phyloP scores from a whole-genome alignment of 169 alveolate species.

The Perkinsus chesapeaki region DNA sequence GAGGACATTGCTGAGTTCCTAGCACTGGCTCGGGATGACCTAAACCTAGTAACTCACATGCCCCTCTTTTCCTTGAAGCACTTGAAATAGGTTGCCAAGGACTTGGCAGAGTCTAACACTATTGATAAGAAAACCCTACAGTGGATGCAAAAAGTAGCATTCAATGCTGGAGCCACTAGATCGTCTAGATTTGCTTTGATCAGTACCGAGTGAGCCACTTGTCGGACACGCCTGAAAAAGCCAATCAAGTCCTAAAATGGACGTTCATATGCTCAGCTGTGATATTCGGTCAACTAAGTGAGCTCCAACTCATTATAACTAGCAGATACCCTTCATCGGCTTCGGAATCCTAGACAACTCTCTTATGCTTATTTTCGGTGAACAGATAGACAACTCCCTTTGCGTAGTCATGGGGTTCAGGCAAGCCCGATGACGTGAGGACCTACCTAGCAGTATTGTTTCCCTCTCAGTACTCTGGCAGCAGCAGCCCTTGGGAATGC shows the following conservation, averaged over 20 bases:
- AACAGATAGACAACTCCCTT: neutral
- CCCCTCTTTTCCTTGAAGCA: neutral
- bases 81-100: neutral
- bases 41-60: neutral
- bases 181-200: neutral
- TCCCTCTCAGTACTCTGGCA: neutral
- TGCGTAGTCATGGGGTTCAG: slow-evolving; percentile 1
- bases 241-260: neutral
- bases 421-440: neutral
- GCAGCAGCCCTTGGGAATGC: neutral
- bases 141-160: neutral
- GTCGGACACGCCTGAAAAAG: neutral
- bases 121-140: neutral
- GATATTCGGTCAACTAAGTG: neutral
- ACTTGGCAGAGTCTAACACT: neutral
- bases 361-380: neutral
- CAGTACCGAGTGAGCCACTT: neutral
- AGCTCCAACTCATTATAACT: neutral
- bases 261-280: neutral
- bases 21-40: neutral
- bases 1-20: neutral
- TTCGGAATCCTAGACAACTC: neutral
- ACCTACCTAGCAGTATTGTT: neutral
- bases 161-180: neutral
- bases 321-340: neutral